Conservation (phyloP, 2,329 filamentous ascomycete genomes). For the Aspergillus sclerotialis region DNA sequence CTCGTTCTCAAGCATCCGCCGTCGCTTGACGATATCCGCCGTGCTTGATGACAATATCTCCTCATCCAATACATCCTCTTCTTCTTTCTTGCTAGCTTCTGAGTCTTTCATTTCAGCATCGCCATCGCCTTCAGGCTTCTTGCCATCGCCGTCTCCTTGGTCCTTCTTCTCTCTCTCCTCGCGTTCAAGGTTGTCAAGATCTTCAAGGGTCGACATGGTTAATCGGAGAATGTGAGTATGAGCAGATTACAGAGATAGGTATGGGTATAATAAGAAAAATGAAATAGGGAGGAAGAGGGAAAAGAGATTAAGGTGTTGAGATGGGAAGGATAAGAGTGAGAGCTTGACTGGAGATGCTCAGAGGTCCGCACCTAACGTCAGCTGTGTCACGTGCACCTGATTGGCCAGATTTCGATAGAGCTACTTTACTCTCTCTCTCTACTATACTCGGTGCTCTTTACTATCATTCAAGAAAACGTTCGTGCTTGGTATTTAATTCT, state of each 20-base stretch:
- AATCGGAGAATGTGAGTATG: conserved; percentile 18
- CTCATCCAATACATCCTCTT: conserved; percentile 78
- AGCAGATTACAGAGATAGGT: background rate
- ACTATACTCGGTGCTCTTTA: background rate
- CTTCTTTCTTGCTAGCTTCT: conserved; percentile 53
- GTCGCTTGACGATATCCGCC: conserved; percentile 86
- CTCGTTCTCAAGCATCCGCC: conserved; percentile 92
- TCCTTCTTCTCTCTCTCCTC: conserved; percentile 67
- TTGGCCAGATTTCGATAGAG: background rate
- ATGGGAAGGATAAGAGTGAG: conserved; percentile 8
- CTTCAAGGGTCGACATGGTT: conserved; percentile 83
- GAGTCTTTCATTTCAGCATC: conserved; percentile 92
- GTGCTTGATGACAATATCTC: conserved; percentile 92
- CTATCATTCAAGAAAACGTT: background rate
- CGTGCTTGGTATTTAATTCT: background rate
- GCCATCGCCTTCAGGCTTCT: conserved; percentile 49
- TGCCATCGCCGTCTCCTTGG: conserved; percentile 47
- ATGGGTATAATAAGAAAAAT: background rate
- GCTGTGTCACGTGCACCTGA: conserved; percentile 27
- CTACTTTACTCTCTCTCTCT: background rate
- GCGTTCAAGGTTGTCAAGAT: conserved; percentile 82
- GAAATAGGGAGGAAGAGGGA: background rate
- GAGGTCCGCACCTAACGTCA: conserved; percentile 33
- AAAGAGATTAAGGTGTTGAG: background rate
- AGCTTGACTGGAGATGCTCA: conserved; percentile 12